Evolutionary conservation across 192 early-diverging fungal species (phyloP).

Genomic region (Linnemannia hyalina): DNA sequence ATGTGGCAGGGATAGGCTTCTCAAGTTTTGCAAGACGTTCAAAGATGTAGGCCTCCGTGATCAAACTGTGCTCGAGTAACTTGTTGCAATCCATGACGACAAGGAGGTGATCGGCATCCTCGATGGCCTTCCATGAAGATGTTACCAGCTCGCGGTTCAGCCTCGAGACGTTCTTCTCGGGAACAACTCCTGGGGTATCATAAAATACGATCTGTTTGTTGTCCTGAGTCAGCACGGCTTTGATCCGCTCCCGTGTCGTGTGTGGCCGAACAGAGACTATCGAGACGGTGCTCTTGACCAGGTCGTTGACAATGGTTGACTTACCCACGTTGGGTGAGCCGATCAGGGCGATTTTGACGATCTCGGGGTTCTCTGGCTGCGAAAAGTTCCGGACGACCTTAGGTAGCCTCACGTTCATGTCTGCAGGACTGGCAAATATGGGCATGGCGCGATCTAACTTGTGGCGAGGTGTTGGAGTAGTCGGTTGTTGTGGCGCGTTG

Average conservation of each 20-base stretch:
- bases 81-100: constrained; percentile 67
- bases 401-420: constrained; percentile 48
- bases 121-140: constrained; percentile 69
- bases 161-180: constrained; percentile 55
- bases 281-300: constrained; percentile 67
- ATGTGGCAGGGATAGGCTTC: constrained; percentile 59
- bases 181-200: constrained; percentile 73
- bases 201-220: constrained; percentile 76
- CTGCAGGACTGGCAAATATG: constrained; percentile 48
- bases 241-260: constrained; percentile 77
- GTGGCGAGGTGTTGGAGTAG: neutral
- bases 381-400: constrained; percentile 56
- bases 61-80: constrained; percentile 38
- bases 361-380: constrained; percentile 73
- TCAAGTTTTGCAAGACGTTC: constrained; percentile 52
- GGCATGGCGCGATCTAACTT: constrained; percentile 26
- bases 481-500: neutral
- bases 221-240: constrained; percentile 67
- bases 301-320: constrained; percentile 81
- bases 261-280: constrained; percentile 79
- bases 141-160: constrained; percentile 67
- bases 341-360: constrained; percentile 72
- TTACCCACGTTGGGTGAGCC: constrained; percentile 84
- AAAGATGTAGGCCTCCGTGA: constrained; percentile 64
- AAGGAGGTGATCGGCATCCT: constrained; percentile 68